phyloP scores from a whole-genome alignment of 345 rosid species.

The Arabidopsis arenosa region DNA sequence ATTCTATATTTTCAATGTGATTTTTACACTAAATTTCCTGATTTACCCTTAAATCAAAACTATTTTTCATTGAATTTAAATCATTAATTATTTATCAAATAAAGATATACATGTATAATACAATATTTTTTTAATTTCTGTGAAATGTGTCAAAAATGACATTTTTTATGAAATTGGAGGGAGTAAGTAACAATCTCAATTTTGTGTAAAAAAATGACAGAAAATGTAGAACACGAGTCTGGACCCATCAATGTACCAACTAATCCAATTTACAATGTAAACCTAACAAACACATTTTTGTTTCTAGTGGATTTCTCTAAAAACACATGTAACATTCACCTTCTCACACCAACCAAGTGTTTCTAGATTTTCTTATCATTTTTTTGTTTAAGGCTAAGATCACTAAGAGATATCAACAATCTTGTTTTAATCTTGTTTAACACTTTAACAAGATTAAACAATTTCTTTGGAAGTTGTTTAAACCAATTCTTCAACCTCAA shows the following conservation, averaged over 20 bases:
- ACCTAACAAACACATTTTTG: background rate
- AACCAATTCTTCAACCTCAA: no score
- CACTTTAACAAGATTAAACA: background rate
- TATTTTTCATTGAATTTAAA: no score
- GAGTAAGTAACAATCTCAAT: background rate
- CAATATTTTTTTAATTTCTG: no score
- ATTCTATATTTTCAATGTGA: no score
- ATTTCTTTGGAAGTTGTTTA: no score
- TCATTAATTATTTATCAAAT: no score
- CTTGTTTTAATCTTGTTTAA: background rate
- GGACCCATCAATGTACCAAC: slow-evolving; percentile 12
- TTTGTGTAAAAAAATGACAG: slow-evolving; percentile 1
- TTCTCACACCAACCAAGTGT: slow-evolving; percentile 1
- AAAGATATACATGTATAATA: no score
- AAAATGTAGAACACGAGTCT: slow-evolving; percentile 1
- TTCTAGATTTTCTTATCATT: background rate
- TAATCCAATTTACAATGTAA: background rate
- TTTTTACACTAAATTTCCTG: no score
- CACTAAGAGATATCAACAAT: background rate
- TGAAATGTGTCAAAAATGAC: no score
- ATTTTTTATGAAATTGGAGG: no score
- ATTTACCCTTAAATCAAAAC: no score
- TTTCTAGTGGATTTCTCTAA: slow-evolving; percentile 6
- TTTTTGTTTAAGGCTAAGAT: slow-evolving; percentile 5
- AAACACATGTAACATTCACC: background rate